Base-by-base conservation (phyloP, 2,329 filamentous ascomycete species). In the Seiridium cupressi region DNA sequence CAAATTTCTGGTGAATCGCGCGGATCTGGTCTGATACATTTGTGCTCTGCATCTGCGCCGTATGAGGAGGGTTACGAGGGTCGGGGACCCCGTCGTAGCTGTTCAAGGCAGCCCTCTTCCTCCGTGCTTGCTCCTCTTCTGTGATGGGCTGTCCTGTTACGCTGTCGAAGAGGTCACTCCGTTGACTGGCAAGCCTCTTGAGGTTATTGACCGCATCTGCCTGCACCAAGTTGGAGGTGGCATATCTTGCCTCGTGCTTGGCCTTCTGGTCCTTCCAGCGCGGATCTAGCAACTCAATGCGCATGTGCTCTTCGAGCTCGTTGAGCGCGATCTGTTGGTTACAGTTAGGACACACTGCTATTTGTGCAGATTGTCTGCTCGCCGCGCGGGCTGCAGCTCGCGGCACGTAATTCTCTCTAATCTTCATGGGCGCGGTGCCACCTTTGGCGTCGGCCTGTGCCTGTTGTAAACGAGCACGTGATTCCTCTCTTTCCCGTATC, bases 261-360 rank as follows among this genome's bases (percentile, higher is more conserved):
- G 91, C 90, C 67, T 93, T 92, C 73, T 98, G 93, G 72, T 97
- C 93, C 73, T 96, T 96, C 93, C 94, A 98, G 61, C 90, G 86
- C 0, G 94, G 94, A 72, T 98, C 94, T 61, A 97, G 84, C 51
- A 97, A 84, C 76, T 98, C 94, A 72, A 98, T 97, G 75, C 91
- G 87, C 86, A 98, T 94, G 72, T 98, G 94, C 64, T 94, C 89
- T 62, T 95, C 91, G 65, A 97, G 84, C 77, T 98, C 94, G 68
- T 90, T 87, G 68, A 91, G 86, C 6, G 93, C 92, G 61, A 97
- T 93, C 66, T 91, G 88, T 77, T 96, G 92, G 68, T 91, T 90
- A 81, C 95, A 98, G 76, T 97, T 97, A 60, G 93, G 93, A 73
- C 94, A 98, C 60, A 96, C 80, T 3, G 89, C 90, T 73, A 88